Percentiles rank a stretch among this genome's conserved stretches.
Evolutionary conservation across 495 filamentous ascomycete genomes (phyloP).

Genomic region (Podospora conica): DNA sequence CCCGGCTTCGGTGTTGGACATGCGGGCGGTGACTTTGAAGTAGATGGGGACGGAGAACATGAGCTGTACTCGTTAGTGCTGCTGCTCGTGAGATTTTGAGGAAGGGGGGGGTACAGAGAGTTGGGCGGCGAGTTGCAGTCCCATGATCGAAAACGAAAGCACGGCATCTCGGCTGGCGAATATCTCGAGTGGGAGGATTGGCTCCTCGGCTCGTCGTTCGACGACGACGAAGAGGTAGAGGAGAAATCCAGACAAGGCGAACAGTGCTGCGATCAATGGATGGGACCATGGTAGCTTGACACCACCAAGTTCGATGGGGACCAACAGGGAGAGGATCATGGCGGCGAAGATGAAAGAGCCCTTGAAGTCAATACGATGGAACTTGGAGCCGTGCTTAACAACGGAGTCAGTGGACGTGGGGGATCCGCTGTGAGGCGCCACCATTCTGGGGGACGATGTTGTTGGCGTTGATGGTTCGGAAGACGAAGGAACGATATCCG

Average conservation of each 20-base stretch:
- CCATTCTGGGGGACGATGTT: neutral
- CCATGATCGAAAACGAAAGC: slow-evolving; percentile 47
- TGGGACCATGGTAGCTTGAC: slow-evolving; percentile 52
- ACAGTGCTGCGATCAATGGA: slow-evolving; percentile 35
- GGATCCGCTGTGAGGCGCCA: neutral
- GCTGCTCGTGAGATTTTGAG: slow-evolving; percentile 14
- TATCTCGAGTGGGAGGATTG: slow-evolving; percentile 56
- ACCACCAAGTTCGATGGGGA: slow-evolving; percentile 56
- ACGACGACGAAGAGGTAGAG: slow-evolving; percentile 44
- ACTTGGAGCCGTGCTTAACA: slow-evolving; percentile 22
- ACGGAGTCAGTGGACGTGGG: neutral
- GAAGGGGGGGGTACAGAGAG: slow-evolving; percentile 38
- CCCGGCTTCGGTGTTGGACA: slow-evolving; percentile 52
- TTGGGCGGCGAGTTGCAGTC: slow-evolving; percentile 52
- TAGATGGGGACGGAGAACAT: slow-evolving; percentile 62
- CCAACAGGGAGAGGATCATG: slow-evolving; percentile 43
- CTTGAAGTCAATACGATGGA: slow-evolving; percentile 53
- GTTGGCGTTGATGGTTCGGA: neutral
- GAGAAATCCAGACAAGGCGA: slow-evolving; percentile 29
- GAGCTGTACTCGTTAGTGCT: slow-evolving; percentile 25
- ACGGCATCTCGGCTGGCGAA: slow-evolving; percentile 50
- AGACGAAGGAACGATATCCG: neutral
- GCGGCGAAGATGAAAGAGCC: slow-evolving; percentile 47
- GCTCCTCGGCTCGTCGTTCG: slow-evolving; percentile 51
- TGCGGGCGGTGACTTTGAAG: slow-evolving; percentile 56